Base-by-base conservation (phyloP, 495 filamentous ascomycete species). In the Hypoxylon perforatum region DNA sequence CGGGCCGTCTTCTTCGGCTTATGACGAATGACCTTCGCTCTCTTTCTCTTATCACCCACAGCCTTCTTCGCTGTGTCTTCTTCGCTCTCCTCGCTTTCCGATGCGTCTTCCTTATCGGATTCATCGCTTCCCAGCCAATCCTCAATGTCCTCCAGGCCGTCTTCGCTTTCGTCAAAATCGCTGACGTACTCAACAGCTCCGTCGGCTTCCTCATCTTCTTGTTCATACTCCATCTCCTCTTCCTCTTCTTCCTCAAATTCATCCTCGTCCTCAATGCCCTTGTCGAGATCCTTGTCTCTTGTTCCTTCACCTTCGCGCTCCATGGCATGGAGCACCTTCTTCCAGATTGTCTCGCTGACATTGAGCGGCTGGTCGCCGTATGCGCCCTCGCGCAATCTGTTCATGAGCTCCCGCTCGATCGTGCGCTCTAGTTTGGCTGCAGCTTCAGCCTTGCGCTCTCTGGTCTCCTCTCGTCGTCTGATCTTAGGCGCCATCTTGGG, bases 321-420 rank as follows among this genome's bases (percentile, higher is more conserved):
- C 74, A 98, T 80, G 1, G 93, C 94, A 44, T 89, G 88, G 46
- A 99, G 84, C 22, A 99, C 96, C 86, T 92, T 95, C 89, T 97
- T 97, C 95, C 95, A 99, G 63, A 99, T 93, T 12, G 82, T 82
- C 76, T 96, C 92, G 74, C 95, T 93, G 14, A 95, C 92, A 80
- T 99, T 99, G 60, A 99, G 77, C 39, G 96, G 95, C 73, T 90
- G 86, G 73, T 97, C 93, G 41, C 95, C 96, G 81, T 98, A 99
- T 0, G 94, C 94, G 38, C 95, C 95, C 75, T 91, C 93, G 61
- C 92, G 82, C 77, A 99, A 78, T 58, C 96, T 80, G 77, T 98
- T 94, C 70, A 99, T 91, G 67, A 99, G 82, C 77, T 98, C 95
- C 51, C 96, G 85, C 86, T 99, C 95, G 81, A 98, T 98, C 8